A percentile compares a stretch with the other conserved stretches of the same genome.
Evolutionary conservation across 2,329 filamentous ascomycete genomes (phyloP).

Genomic region (Paraphoma sp.): DNA sequence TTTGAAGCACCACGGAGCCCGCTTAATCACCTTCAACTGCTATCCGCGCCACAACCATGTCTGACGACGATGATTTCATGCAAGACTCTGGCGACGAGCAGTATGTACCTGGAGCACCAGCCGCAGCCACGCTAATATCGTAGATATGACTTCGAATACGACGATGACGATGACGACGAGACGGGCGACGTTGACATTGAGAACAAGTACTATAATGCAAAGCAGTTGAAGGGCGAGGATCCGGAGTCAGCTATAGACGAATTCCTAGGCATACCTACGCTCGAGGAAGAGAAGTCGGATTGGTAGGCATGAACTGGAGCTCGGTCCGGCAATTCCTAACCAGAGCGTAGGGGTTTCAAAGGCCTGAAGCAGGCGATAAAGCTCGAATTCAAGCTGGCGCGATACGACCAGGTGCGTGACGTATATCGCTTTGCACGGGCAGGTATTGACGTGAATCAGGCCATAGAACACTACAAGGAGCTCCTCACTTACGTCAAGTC

Average conservation of each 20-base stretch:
- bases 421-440: neutral
- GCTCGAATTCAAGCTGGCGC: constrained; percentile 89
- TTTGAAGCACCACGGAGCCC: neutral
- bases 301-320: constrained; percentile 62
- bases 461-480: constrained; percentile 89
- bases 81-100: constrained; percentile 88
- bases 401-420: constrained; percentile 74
- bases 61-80: constrained; percentile 90
- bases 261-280: constrained; percentile 83
- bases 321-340: constrained; percentile 16
- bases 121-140: constrained; percentile 23
- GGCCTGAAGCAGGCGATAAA: constrained; percentile 98
- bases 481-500: constrained; percentile 97
- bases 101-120: constrained; percentile 54
- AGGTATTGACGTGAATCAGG: constrained; percentile 58
- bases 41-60: constrained; percentile 63
- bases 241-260: constrained; percentile 89
- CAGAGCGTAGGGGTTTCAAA: constrained; percentile 77
- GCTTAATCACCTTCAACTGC: neutral
- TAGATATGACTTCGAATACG: constrained; percentile 96
- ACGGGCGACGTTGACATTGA: constrained; percentile 92
- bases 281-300: constrained; percentile 92
- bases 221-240: constrained; percentile 88
- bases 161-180: constrained; percentile 90
- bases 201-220: constrained; percentile 99